A percentile compares a stretch with the other conserved stretches of the same genome.
phyloP scores from a whole-genome alignment of 768 basidiomycete genomes.

The Roridomyces roridus region DNA sequence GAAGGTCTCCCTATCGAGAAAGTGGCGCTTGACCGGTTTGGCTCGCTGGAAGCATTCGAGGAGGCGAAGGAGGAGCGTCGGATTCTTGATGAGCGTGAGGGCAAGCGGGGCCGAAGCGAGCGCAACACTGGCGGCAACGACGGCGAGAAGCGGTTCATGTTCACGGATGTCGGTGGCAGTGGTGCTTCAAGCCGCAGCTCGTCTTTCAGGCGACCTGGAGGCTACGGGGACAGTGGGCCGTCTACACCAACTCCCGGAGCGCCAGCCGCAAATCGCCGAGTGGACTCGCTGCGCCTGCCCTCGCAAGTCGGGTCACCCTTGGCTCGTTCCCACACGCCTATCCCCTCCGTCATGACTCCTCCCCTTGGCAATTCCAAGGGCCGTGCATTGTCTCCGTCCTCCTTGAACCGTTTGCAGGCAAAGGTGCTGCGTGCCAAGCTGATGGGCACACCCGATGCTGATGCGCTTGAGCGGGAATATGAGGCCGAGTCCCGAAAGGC shows the following conservation, averaged over 20 bases:
- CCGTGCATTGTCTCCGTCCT: slow-evolving; percentile 72
- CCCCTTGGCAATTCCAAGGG: slow-evolving; percentile 41
- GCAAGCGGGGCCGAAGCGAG: slow-evolving; percentile 46
- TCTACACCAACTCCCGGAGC: slow-evolving; percentile 48
- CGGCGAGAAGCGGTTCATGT: slow-evolving; percentile 66
- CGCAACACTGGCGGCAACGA: slow-evolving; percentile 36
- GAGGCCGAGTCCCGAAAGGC: slow-evolving; percentile 67
- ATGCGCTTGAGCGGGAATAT: slow-evolving; percentile 83
- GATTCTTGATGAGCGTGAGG: slow-evolving; percentile 83
- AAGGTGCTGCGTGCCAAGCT: slow-evolving; percentile 91
- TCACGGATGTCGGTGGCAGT: slow-evolving; percentile 68
- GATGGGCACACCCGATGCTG: slow-evolving; percentile 80
- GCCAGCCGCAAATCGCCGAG: slow-evolving; percentile 49
- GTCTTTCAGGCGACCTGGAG: slow-evolving; percentile 87
- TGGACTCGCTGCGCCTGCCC: slow-evolving; percentile 67
- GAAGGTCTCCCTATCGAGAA: slow-evolving; percentile 76
- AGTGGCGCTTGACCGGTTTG: slow-evolving; percentile 89
- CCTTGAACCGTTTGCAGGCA: slow-evolving; percentile 91
- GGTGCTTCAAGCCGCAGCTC: slow-evolving; percentile 79
- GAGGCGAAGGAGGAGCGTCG: slow-evolving; percentile 89
- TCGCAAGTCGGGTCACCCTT: slow-evolving; percentile 67
- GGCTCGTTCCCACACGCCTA: slow-evolving; percentile 75
- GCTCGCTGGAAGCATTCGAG: slow-evolving; percentile 82
- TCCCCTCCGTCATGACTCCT: slow-evolving; percentile 92
- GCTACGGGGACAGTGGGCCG: slow-evolving; percentile 65